These are phyloP conservation scores for Colletotrichum lindemuthianum DNA, from an alignment of 2,329 filamentous ascomycete species.

Conservation along the genomic window DNA sequence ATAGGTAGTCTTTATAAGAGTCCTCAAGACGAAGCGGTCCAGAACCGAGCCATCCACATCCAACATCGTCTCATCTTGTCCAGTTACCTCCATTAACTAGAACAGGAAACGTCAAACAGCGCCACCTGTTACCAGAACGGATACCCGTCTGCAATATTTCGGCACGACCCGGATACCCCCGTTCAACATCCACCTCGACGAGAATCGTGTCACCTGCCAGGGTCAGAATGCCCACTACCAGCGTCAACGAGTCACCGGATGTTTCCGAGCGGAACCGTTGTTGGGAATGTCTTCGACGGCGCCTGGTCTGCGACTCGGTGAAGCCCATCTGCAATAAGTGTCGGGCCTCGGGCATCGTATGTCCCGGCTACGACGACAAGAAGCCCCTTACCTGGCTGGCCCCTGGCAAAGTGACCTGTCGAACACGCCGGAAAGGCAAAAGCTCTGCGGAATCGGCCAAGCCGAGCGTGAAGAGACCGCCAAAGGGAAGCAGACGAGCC, in stretches of 20 bases:
- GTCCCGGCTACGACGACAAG: conserved; percentile 51
- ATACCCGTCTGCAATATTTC: conserved; percentile 4
- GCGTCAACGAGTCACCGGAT: not conserved
- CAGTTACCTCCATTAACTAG: conserved; percentile 22
- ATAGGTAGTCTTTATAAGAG: conserved; percentile 15
- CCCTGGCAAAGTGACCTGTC: conserved; percentile 48
- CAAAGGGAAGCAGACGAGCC: not conserved
- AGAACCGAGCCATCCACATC: not conserved
- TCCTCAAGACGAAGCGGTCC: conserved; percentile 12
- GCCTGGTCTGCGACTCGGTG: conserved; percentile 51
- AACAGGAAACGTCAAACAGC: conserved; percentile 19
- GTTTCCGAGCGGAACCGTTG: conserved; percentile 43
- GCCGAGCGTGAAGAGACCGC: not conserved
- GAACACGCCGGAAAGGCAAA: conserved; percentile 36
- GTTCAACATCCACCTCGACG: not conserved
- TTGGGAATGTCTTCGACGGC: conserved; percentile 54
- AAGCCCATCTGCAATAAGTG: conserved; percentile 51
- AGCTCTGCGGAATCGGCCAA: not conserved
- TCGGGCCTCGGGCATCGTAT: conserved; percentile 44
- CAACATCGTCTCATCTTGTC: not conserved
- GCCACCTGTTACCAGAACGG: not conserved
- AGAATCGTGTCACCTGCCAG: not conserved
- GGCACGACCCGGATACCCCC: not conserved
- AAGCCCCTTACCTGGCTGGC: conserved; percentile 52
- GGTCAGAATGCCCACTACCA: not conserved